Evolutionary conservation across 2,329 filamentous ascomycete genomes (phyloP), one percentile per base, ranked within the genome.

Genomic region (Aspergillus caelatus): DNA sequence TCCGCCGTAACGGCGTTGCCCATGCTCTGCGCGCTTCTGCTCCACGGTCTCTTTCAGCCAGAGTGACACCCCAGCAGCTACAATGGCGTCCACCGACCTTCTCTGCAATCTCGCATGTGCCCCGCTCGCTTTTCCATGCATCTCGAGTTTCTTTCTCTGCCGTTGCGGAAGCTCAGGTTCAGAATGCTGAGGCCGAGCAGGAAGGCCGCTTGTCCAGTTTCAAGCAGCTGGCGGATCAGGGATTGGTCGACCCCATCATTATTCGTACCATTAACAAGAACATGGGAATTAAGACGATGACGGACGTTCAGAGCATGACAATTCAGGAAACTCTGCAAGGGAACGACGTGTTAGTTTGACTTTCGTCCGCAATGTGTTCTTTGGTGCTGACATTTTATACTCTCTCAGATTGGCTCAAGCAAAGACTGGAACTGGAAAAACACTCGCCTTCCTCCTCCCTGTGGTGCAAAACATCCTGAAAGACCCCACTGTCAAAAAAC

Each of bases 381-480:
- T 54, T 36, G 4, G 79, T 55, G 55, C 67, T 72, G 59, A 72
- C 50, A 39, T 60, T 61, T 41, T 34, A 36, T 62, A 54, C 14
- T 65, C 57, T 57, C 60, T 65, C 72, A 92, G 91, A 71, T 85
- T 98, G 69, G 95, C 94, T 54, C 95, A 98, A 82, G 95, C 95
- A 64, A 97, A 92, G 81, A 99, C 95, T 10, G 95, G 95, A 75
- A 98, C 95, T 4, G 95, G 95, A 75, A 99, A 99, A 82, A 99
- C 95, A 0, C 82, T 98, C 62, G 95, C 92, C 41, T 99, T 98
- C 83, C 84, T 99, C 28, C 80, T 98, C 8, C 95, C 95, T 57
- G 83, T 93, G 9, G 81, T 98, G 58, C 92, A 97, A 76, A 89
- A 89, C 64, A 91, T 97, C 73, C 82, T 96, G 65, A 77, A 80